Evolutionary conservation across 2,329 filamentous ascomycete species (phyloP).

Genomic region (Neonectria punicea): DNA sequence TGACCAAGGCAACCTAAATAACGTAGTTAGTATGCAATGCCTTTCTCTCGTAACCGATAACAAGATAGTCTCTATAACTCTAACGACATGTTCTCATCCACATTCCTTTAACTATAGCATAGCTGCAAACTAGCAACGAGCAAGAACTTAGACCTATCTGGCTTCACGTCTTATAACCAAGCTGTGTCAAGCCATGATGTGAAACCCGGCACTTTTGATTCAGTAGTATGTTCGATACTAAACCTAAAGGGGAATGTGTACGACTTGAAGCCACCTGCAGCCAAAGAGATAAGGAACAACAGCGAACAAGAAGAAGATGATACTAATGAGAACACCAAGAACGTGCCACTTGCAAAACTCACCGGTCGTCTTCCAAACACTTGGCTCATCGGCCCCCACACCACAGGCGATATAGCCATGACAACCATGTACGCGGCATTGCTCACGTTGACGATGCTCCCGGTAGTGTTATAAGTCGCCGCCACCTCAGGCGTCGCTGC

Average conservation of each 20-base stretch:
- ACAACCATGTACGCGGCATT: slow-evolving; percentile 81
- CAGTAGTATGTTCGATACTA: not conserved
- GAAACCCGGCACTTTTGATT: not conserved
- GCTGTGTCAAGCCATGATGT: not conserved
- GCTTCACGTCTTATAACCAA: not conserved
- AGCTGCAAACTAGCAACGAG: not conserved
- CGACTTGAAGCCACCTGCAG: not conserved
- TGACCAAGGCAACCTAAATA: slow-evolving; percentile 57
- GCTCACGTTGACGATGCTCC: slow-evolving; percentile 75
- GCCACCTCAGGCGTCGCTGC: slow-evolving; percentile 81
- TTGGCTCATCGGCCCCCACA: slow-evolving; percentile 79
- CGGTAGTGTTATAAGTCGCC: slow-evolving; percentile 70
- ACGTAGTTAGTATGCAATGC: not conserved
- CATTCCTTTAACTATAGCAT: not conserved
- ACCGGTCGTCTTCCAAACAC: slow-evolving; percentile 70
- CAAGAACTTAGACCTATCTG: not conserved
- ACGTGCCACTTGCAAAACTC: slow-evolving; percentile 40
- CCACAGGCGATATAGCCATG: slow-evolving; percentile 76
- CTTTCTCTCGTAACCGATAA: too few species aligned
- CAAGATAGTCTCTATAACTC: not conserved
- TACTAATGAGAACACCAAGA: not conserved
- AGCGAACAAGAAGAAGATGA: not conserved
- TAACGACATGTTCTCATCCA: too few species aligned
- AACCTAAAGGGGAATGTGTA: not conserved
- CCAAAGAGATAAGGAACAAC: not conserved